Evolutionary conservation across 2,329 filamentous ascomycete species (phyloP), one percentile per base, ranked within the genome.

Genomic region (Fusarium sp.): DNA sequence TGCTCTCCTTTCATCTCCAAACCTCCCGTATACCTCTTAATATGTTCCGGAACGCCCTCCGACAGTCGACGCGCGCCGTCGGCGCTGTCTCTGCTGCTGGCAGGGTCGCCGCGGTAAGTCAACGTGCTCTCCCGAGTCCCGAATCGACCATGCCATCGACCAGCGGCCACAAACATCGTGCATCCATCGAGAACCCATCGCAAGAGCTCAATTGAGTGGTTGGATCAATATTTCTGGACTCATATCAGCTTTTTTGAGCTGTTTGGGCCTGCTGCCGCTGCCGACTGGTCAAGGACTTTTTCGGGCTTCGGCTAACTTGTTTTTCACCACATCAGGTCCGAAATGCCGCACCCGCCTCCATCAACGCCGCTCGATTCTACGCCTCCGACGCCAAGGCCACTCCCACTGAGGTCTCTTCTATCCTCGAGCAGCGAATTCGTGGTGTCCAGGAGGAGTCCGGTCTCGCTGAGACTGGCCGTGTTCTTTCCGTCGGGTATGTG

Each of bases 41-140:
- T 84, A 97, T 98, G 94, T 96, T 97, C 88, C 92, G 94, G 85
- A 96, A 91, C 89, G 93, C 94, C 86, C 88, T 98, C 84, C 89
- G 93, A 86, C 93, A 96, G 87, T 96, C 93, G 81, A 91, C 91
- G 85, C 93, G 93, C 86, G 91, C 91, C 82, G 91, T 94, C 83
- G 91, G 92, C 85, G 92, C 92, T 84, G 88, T 96, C 85, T 92
- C 92, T 90, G 91, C 92, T 78, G 87, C 91, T 77, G 88, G 92
- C 87, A 92, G 93, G 87, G 88, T 96, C 84, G 90, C 90, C 82
- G 90, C 89, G 84, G 95, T 98, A 93, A 90, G 94, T 96, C 73
- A 36, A 54, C 55, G 57, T 60, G 75, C 72, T 69, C 73, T 70
- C 69, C 75, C 72, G 74, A 73, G 65, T 70, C 74, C 75, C 76